A percentile compares a stretch with the other conserved stretches of the same genome.
phyloP scores from a whole-genome alignment of 2,329 filamentous ascomycete genomes.

The Aspergillus ruber region DNA sequence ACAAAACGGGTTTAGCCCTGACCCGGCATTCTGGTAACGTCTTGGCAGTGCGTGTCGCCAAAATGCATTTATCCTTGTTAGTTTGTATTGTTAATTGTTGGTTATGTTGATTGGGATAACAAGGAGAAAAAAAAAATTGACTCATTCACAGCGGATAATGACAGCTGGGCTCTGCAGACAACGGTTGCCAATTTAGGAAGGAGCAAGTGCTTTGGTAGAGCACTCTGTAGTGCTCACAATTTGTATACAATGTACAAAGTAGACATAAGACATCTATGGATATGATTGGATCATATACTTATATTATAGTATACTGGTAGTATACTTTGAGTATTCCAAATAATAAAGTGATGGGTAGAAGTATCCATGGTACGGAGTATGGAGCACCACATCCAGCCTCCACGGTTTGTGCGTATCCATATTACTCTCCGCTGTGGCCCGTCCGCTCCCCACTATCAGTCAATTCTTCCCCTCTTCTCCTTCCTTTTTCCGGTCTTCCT shows the following conservation, averaged over 20 bases:
- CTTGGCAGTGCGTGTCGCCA: conserved; percentile 26
- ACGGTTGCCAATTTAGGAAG: background rate
- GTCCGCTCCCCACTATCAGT: background rate
- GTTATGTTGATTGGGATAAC: background rate
- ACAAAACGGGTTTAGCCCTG: conserved; percentile 20
- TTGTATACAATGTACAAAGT: too few relatives aligned
- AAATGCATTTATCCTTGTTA: conserved; percentile 3
- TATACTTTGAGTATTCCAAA: too few relatives aligned
- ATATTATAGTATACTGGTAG: too few relatives aligned
- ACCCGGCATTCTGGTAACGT: conserved; percentile 27
- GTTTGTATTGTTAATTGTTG: background rate
- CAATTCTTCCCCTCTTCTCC: too few relatives aligned
- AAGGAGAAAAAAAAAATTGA: background rate
- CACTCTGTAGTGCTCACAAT: too few relatives aligned
- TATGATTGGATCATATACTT: too few relatives aligned
- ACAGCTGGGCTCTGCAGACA: background rate
- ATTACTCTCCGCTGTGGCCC: conserved; percentile 3
- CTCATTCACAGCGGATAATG: background rate
- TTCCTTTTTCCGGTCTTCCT: too few relatives aligned
- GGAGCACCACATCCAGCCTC: too few relatives aligned
- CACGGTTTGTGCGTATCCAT: conserved; percentile 10
- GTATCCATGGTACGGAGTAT: background rate
- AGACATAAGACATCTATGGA: too few relatives aligned
- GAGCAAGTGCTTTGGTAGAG: too few relatives aligned
- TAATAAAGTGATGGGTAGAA: too few relatives aligned